Evolutionary conservation across 176 grass and related monocot species (phyloP), one percentile per base, ranked within the genome.

Genomic region (Puya raimondii): DNA sequence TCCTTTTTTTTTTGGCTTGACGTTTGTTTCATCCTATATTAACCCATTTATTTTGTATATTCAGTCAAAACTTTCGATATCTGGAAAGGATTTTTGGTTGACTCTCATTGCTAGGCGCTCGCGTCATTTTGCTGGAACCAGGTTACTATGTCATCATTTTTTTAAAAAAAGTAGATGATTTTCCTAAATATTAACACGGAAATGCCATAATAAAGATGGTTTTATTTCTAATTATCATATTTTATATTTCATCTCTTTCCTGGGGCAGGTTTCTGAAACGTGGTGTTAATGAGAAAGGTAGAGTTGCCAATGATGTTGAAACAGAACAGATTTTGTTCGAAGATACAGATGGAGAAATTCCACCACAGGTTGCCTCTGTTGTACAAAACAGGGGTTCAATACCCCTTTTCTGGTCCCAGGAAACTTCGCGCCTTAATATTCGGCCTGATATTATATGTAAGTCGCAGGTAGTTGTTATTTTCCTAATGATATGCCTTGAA

Each of bases 111-210:
- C 95, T 25, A 92, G 95, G 33, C 90, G 95, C 4, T 99, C 95
- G 0, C 89, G 95, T 51, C 95, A 99, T 94, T 99, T 94, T 99
- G 95, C 95, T 17, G 95, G 95, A 83, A 99, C 95, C 65, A 94
- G 95, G 95, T 99, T 86, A 77, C 48, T 67, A 56, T 63, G 49
- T 67, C 53, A 17, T 27, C 26, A 80, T 47, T 61, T 61, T 18
- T 66, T 90, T 64, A 50, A 33, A 65, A 17, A 0, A 17, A 2
- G 54, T n/a, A 11, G 50, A 12, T 18, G 51, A 69, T 61, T 42
- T 74, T 52, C 23, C 73, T 54, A 58, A 42, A 16, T 53, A 21
- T 56, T 74, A 74, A 13, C 48, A 47, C 11, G 48, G 49, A 61
- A 70, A 50, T 21, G 51, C 16, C 51, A 75, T 71, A 23, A 0